Evolutionary conservation across 106 monocot species (phyloP), one percentile per base, ranked within the genome.

Genomic region (Acorus calamus): DNA sequence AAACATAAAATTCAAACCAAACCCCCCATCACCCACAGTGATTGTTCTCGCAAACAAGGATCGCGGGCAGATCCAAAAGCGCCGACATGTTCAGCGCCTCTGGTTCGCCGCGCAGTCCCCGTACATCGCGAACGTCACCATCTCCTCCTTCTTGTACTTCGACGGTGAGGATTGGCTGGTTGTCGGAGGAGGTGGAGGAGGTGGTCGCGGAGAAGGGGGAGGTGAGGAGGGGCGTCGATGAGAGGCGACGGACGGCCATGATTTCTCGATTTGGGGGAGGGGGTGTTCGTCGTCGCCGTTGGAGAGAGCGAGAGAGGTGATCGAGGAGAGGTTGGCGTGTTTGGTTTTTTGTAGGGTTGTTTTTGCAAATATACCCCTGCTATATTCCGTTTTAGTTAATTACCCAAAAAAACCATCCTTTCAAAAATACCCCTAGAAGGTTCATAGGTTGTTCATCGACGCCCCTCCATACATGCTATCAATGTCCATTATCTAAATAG

Each of bases 41-140:
- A 50, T 91, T 91, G 66, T 91, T 91, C 71, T 91, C 90, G 67
- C 86, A 91, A 63, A 91, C 80, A 14, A 91, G 52, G 47, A 91
- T 81, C 4, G 60, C 86, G 2, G 90, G 86, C 62, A 91, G 56
- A 56, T 86, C 80, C 86, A 71, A 86, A 4, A 91, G 73, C 8
- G 90, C 90, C 9, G 90, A 71, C 44, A 86, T 83, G 63, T 91
- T 91, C 6, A 91, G 78, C 3, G 90, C 86, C 76, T 91, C 73
- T 89, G 88, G 52, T 89, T 89, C 0, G 88, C 88, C 0, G 88
- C 88, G 8, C 88, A 84, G 63, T 89, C 88, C 2, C 89, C 86
- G 57, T 90, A 90, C 65, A 90, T 49, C 0, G 83, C 73, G 46
- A 90, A 90, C 2, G 89, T 83, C 3, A 83, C 89, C 2, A 83